Conservation (phyloP, 352 stramenopile species). For the Phytopythium mirpurense region DNA sequence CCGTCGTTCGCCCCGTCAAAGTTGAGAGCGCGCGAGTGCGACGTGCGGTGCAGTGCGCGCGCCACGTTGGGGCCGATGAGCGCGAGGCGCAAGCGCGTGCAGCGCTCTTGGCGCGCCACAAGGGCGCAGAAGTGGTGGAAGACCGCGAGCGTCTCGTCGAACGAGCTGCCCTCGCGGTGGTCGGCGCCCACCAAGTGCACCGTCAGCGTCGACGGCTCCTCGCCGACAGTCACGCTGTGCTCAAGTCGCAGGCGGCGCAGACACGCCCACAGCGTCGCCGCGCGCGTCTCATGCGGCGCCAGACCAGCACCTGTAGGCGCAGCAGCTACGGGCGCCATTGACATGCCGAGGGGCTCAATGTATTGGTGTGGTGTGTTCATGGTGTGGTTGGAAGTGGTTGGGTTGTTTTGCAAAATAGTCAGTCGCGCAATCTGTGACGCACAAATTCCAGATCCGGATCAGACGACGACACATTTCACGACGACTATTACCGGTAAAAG, state of each 20-base stretch:
- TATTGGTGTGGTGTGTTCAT: too few species aligned
- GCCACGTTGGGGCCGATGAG: conserved; percentile 75
- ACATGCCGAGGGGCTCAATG: too few species aligned
- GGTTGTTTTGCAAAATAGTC: too few species aligned
- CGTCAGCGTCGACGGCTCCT: conserved; percentile 19
- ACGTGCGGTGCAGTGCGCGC: conserved; percentile 36
- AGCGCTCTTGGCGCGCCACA: conserved; percentile 24
- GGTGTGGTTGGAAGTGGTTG: too few species aligned
- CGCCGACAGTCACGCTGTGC: conserved; percentile 7
- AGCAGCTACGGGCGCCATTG: too few species aligned
- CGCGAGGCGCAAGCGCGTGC: conserved; percentile 44
- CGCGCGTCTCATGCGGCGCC: conserved; percentile 18
- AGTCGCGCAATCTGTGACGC: too few species aligned
- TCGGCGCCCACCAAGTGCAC: conserved; percentile 74
- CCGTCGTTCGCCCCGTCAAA: not conserved
- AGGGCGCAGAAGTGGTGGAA: conserved; percentile 48
- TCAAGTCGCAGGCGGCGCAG: conserved; percentile 18
- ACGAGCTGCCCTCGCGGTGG: conserved; percentile 66
- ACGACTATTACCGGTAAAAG: too few species aligned
- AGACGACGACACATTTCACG: too few species aligned
- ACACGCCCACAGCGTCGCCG: conserved; percentile 25
- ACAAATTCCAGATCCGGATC: too few species aligned
- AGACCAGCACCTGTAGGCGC: too few species aligned
- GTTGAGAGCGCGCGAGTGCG: conserved; percentile 18
- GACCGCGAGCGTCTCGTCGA: conserved; percentile 43